These are phyloP conservation scores for Corynascus novoguineensis DNA, from an alignment of 495 filamentous ascomycete genomes.

Conservation along the genomic window DNA sequence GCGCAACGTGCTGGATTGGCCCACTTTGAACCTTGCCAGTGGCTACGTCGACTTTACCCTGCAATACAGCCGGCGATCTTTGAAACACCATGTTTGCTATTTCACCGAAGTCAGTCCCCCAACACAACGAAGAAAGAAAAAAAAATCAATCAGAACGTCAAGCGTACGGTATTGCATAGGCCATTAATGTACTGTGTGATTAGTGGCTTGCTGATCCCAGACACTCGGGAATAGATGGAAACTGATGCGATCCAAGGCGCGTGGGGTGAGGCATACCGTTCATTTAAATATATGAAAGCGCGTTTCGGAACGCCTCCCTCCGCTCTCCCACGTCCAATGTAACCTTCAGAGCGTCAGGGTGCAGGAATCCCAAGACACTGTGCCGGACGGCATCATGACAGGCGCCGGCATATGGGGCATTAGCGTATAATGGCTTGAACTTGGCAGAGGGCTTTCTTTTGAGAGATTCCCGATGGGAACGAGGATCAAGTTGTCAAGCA, in stretches of 20 bases:
- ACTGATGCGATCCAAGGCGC: background rate
- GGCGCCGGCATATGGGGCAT: constrained; percentile 6
- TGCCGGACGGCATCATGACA: constrained; percentile 7
- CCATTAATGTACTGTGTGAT: no score
- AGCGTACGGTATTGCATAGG: no score
- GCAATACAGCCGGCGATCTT: background rate
- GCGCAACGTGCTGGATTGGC: background rate
- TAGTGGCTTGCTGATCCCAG: background rate
- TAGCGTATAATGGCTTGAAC: no score
- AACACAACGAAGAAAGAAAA: background rate
- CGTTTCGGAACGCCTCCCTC: constrained; percentile 15
- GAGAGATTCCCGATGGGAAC: no score
- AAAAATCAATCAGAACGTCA: no score
- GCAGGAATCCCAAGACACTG: background rate
- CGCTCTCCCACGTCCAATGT: constrained; percentile 9
- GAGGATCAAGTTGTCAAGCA: no score
- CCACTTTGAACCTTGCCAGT: background rate
- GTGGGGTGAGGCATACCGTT: background rate
- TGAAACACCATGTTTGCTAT: background rate
- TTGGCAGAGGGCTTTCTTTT: no score
- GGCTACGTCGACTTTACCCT: background rate
- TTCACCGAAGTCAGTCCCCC: background rate
- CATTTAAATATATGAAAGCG: constrained; percentile 15
- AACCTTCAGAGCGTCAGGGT: background rate
- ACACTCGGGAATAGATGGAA: background rate